A percentile compares a stretch with the other conserved stretches of the same genome.
Evolutionary conservation across 176 grass and related monocot species (phyloP).

Genomic region (Oryza glaberrima): DNA sequence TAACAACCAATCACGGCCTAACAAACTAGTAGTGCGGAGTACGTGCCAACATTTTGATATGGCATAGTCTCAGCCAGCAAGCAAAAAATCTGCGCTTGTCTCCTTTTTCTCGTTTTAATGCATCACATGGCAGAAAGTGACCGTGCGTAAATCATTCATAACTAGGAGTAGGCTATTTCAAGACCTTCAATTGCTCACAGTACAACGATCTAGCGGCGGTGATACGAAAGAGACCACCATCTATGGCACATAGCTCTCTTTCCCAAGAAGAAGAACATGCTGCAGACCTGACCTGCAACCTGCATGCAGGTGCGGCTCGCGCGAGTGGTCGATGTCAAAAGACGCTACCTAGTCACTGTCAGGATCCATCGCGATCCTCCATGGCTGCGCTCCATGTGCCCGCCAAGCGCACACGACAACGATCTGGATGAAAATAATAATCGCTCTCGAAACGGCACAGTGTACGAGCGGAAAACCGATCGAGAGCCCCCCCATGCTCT

Average conservation of each 20-base stretch:
- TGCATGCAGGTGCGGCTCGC: background rate
- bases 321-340: background rate
- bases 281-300: background rate
- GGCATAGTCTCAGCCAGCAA: background rate
- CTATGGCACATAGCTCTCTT: background rate
- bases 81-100: background rate
- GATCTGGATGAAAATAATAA: background rate
- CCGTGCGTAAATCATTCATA: background rate
- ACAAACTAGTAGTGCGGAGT: too few relatives aligned
- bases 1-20: too few relatives aligned
- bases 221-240: background rate
- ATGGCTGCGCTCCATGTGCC: slow-evolving; percentile 14
- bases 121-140: background rate
- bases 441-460: background rate
- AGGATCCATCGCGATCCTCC: background rate
- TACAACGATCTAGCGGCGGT: background rate
- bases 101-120: background rate
- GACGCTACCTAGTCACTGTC: slow-evolving; percentile 22
- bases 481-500: background rate
- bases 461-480: background rate
- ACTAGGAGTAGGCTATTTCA: background rate
- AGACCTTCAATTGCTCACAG: background rate
- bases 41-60: too few relatives aligned
- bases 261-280: background rate
- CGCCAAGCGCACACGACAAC: background rate